Conservation (phyloP, 108 stramenopile genomes). For the Nitzschia palea region DNA sequence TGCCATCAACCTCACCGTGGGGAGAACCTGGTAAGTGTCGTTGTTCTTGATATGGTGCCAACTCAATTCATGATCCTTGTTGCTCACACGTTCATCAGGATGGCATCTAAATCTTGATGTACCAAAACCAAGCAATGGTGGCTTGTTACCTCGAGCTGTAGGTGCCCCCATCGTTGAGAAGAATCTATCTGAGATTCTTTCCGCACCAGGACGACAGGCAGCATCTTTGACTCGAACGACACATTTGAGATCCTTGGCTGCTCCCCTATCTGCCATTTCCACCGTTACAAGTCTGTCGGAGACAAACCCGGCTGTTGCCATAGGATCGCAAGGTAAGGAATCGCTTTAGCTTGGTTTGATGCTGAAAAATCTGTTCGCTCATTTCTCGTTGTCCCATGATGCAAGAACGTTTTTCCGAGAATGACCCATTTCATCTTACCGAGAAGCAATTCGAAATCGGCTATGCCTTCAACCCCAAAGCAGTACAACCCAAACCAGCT, state of each 20-base stretch:
- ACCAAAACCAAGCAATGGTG: slow-evolving; percentile 1
- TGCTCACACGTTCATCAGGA: slow-evolving; percentile 12
- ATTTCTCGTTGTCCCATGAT: neutral
- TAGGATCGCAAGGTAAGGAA: slow-evolving; percentile 14
- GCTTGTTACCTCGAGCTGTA: slow-evolving; percentile 38
- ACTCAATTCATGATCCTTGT: slow-evolving; percentile 1
- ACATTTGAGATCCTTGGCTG: slow-evolving; percentile 34
- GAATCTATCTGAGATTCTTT: slow-evolving; percentile 45
- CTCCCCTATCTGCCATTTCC: slow-evolving; percentile 40
- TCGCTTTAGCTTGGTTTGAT: neutral
- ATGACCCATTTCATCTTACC: slow-evolving; percentile 28
- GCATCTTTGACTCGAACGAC: slow-evolving; percentile 34
- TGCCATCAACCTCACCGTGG: slow-evolving; percentile 35
- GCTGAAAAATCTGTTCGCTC: neutral
- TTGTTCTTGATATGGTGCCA: neutral
- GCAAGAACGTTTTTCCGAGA: slow-evolving; percentile 9
- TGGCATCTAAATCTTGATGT: slow-evolving; percentile 49
- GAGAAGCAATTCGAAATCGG: slow-evolving; percentile 19
- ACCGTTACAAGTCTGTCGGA: slow-evolving; percentile 51
- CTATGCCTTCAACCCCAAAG: slow-evolving; percentile 26
- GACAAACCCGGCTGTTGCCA: slow-evolving; percentile 26
- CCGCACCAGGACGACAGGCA: slow-evolving; percentile 52
- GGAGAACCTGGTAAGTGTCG: slow-evolving; percentile 51
- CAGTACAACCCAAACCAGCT: slow-evolving; percentile 7
- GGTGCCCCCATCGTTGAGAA: slow-evolving; percentile 26